Conservation (phyloP, 768 basidiomycete species). For the Obba rivulosa region DNA sequence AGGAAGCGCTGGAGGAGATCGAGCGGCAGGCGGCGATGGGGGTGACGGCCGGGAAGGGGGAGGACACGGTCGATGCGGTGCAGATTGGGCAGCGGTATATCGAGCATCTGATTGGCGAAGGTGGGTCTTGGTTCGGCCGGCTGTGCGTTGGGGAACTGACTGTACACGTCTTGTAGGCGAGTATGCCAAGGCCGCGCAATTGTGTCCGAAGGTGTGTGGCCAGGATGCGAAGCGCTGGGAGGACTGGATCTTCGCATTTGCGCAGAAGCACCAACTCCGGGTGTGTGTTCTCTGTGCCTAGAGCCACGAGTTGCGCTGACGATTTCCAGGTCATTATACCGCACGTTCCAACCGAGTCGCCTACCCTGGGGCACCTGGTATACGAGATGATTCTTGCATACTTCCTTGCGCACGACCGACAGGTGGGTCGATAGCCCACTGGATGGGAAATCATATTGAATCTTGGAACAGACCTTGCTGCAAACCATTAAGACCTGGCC, state of each 20-base stretch:
- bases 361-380: constrained; percentile 75
- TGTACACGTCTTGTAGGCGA: constrained; percentile 34
- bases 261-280: constrained; percentile 72
- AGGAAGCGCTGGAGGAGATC: constrained; percentile 81
- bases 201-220: constrained; percentile 83
- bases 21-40: constrained; percentile 54
- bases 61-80: constrained; percentile 44
- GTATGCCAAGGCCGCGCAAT: constrained; percentile 72
- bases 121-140: constrained; percentile 33
- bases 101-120: constrained; percentile 76
- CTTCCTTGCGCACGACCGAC: constrained; percentile 72
- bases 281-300: constrained; percentile 34
- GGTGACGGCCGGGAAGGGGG: constrained; percentile 22
- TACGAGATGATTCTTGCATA: constrained; percentile 95
- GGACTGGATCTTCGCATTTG: constrained; percentile 90
- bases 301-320: background rate
- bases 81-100: constrained; percentile 86
- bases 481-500: constrained; percentile 88
- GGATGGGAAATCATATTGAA: background rate
- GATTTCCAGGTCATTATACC: constrained; percentile 73
- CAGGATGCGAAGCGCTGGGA: constrained; percentile 86
- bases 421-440: constrained; percentile 35
- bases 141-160: background rate
- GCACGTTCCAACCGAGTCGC: constrained; percentile 76
- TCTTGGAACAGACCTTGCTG: constrained; percentile 53